Evolutionary conservation across 2,329 filamentous ascomycete species (phyloP).

Genomic region (Dendryphion nanum): DNA sequence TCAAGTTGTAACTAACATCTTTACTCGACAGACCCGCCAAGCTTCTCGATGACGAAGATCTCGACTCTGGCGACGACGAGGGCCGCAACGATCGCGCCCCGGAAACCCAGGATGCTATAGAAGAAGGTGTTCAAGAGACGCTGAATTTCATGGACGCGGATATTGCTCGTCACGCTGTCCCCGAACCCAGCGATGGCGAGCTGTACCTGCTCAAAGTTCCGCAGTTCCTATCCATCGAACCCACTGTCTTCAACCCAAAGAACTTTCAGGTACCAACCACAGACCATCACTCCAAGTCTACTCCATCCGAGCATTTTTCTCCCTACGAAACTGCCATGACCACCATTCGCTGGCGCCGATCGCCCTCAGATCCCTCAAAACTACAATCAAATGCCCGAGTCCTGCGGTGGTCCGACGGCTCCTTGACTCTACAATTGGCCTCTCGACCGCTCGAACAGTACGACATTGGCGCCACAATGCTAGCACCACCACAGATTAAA

Average conservation of each 20-base stretch:
- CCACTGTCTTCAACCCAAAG: conserved; percentile 64
- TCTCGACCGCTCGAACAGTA: conserved; percentile 67
- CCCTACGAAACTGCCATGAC: conserved; percentile 65
- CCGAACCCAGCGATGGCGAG: conserved; percentile 68
- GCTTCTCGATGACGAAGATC: conserved; percentile 62
- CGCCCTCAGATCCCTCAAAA: conserved; percentile 61
- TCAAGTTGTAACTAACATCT: no score
- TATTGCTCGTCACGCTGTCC: conserved; percentile 67
- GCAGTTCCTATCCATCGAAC: conserved; percentile 68
- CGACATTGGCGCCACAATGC: conserved; percentile 68
- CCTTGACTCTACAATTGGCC: conserved; percentile 71
- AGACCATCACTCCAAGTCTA: conserved; percentile 53
- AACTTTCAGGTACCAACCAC: conserved; percentile 64
- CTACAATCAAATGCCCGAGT: conserved; percentile 74
- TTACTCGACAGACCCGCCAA: no score
- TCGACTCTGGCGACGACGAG: conserved; percentile 62
- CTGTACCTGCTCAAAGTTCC: conserved; percentile 73
- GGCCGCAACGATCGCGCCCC: conserved; percentile 61
- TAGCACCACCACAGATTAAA: conserved; percentile 60
- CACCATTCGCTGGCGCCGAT: conserved; percentile 68
- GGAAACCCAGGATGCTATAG: conserved; percentile 41
- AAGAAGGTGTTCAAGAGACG: conserved; percentile 54
- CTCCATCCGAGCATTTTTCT: conserved; percentile 51
- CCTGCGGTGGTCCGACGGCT: conserved; percentile 77
- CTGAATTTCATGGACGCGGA: conserved; percentile 61